Percentiles rank a stretch among this genome's conserved stretches.
Evolutionary conservation across 2,329 filamentous ascomycete species (phyloP).

Genomic region (Ilyonectria robusta): DNA sequence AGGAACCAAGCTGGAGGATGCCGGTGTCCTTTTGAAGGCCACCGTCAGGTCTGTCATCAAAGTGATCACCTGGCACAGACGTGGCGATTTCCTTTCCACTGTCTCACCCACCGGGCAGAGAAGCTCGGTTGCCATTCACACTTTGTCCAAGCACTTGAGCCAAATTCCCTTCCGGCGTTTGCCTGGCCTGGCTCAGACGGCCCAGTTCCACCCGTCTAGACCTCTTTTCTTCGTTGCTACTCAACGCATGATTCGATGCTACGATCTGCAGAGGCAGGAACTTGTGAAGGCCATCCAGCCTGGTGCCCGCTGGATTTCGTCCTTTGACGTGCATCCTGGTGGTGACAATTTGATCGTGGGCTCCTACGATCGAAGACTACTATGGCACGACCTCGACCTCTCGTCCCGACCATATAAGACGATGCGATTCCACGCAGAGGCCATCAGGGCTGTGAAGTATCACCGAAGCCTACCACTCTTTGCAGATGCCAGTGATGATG

Average conservation of each 20-base stretch:
- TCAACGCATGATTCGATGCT: constrained; percentile 91
- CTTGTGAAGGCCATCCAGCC: constrained; percentile 94
- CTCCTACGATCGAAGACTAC: constrained; percentile 91
- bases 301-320: constrained; percentile 93
- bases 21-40: constrained; percentile 84
- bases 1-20: constrained; percentile 78
- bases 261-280: constrained; percentile 92
- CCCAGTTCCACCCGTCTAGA: constrained; percentile 93
- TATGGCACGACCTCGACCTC: constrained; percentile 98
- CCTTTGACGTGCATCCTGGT: constrained; percentile 91
- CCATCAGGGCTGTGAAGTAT: constrained; percentile 90
- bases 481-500: constrained; percentile 95
- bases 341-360: constrained; percentile 96
- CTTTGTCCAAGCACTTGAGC: constrained; percentile 92
- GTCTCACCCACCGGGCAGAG: constrained; percentile 86
- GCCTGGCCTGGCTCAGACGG: constrained; percentile 85
- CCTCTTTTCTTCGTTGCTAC: constrained; percentile 97
- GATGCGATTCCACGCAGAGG: constrained; percentile 92
- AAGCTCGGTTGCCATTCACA: constrained; percentile 92
- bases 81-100: constrained; percentile 94
- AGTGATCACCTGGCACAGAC: constrained; percentile 92
- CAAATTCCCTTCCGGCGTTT: constrained; percentile 90
- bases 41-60: constrained; percentile 87
- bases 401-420: constrained; percentile 95
- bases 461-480: constrained; percentile 89